Percentiles rank a stretch among this genome's conserved stretches.
These are phyloP conservation scores for Camillea tinctor DNA, from an alignment of 2,329 filamentous ascomycete species.

Conservation along the genomic window DNA sequence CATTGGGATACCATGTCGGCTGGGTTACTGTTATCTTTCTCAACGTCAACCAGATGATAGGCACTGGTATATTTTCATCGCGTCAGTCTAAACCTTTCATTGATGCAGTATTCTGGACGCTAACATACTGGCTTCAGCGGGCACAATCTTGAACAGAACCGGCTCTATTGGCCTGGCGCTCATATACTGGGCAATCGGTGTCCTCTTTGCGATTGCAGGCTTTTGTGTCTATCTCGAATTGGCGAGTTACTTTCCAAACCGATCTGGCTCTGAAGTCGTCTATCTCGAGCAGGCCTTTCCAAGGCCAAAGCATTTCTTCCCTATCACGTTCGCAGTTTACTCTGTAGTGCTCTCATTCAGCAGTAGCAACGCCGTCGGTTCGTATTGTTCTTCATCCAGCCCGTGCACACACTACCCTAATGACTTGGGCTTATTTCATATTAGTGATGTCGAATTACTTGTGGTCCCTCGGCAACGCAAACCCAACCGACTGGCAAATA, in stretches of 20 bases:
- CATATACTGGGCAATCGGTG: constrained; percentile 55
- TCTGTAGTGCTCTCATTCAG: constrained; percentile 57
- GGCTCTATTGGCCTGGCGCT: constrained; percentile 53
- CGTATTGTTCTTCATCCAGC: constrained; percentile 9
- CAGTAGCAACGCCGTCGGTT: constrained; percentile 55
- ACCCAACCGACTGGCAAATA: constrained; percentile 58
- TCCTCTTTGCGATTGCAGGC: constrained; percentile 45
- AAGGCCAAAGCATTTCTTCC: constrained; percentile 55
- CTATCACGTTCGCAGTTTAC: constrained; percentile 54
- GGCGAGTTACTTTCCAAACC: constrained; percentile 54
- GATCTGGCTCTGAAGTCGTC: constrained; percentile 56
- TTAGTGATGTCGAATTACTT: constrained; percentile 61
- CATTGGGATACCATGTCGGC: constrained; percentile 59
- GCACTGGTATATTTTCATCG: constrained; percentile 56
- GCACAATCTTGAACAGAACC: constrained; percentile 46
- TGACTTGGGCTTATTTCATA: not conserved
- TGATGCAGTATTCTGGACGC: not conserved
- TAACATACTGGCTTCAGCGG: constrained; percentile 34
- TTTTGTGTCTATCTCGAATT: constrained; percentile 55
- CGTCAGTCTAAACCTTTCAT: constrained; percentile 13
- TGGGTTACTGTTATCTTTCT: constrained; percentile 56
- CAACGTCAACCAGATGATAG: constrained; percentile 61
- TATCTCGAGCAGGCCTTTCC: constrained; percentile 60
- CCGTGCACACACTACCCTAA: not conserved
- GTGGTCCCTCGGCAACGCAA: constrained; percentile 52